These are phyloP conservation scores for Mycena venus DNA, from an alignment of 768 basidiomycete genomes.

Conservation along the genomic window DNA sequence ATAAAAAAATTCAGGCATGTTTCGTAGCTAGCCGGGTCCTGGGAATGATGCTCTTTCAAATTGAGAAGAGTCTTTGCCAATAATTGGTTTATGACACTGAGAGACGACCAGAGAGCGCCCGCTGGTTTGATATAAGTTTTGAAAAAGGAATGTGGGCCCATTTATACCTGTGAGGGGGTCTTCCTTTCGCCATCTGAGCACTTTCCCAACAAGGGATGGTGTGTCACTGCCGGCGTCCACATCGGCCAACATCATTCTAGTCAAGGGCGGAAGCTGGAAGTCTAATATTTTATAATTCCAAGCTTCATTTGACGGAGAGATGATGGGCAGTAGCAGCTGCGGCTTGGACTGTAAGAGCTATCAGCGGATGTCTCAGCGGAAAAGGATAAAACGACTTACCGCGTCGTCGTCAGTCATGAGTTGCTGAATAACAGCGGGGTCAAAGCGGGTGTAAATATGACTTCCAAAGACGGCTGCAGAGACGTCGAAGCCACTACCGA, in stretches of 20 bases:
- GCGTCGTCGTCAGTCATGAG: constrained; percentile 71
- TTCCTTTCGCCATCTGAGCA: constrained; percentile 88
- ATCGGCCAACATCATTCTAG: constrained; percentile 91
- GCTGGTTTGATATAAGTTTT: constrained; percentile 54
- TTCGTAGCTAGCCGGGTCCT: constrained; percentile 64
- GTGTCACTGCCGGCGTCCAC: constrained; percentile 97
- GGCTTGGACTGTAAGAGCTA: constrained; percentile 33
- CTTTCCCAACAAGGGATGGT: constrained; percentile 92
- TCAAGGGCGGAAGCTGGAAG: constrained; percentile 87
- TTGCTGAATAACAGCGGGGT: constrained; percentile 74
- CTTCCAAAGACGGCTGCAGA: constrained; percentile 95
- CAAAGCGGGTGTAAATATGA: constrained; percentile 92
- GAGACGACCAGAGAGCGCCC: constrained; percentile 71
- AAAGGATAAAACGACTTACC: constrained; percentile 46
- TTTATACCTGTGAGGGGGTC: constrained; percentile 66
- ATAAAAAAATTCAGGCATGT: constrained; percentile 73
- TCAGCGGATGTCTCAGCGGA: not conserved
- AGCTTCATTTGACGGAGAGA: constrained; percentile 72
- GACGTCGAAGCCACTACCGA: constrained; percentile 98
- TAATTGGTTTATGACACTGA: constrained; percentile 73
- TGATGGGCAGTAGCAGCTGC: constrained; percentile 60
- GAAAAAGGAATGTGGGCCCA: not conserved
- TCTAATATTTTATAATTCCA: constrained; percentile 83
- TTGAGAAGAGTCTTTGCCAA: constrained; percentile 65
- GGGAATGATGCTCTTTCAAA: constrained; percentile 63